Percentiles rank a stretch among this genome's conserved stretches.
Conservation (phyloP, 2,329 filamentous ascomycete species). For the Diplodia intermedia region DNA sequence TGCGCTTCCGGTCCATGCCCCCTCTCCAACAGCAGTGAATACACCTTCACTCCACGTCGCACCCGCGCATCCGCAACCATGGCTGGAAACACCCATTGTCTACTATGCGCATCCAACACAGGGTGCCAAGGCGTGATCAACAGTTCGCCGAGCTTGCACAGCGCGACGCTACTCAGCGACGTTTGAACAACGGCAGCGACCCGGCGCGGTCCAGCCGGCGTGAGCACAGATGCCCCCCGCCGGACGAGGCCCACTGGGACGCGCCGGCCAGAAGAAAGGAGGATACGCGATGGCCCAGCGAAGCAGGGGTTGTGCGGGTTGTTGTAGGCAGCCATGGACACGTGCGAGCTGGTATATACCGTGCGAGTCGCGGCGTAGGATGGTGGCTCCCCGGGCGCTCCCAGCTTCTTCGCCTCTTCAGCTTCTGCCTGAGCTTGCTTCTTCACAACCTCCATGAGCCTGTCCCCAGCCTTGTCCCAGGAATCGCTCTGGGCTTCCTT, state of each 20-base stretch:
- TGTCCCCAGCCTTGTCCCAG: background rate
- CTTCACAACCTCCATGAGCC: background rate
- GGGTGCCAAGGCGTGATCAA: constrained; percentile 69
- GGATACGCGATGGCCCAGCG: constrained; percentile 57
- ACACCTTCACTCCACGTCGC: constrained; percentile 61
- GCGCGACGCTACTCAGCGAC: constrained; percentile 46
- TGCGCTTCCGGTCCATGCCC: constrained; percentile 56
- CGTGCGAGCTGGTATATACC: constrained; percentile 6
- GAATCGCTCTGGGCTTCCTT: constrained; percentile 39
- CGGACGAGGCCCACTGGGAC: constrained; percentile 56
- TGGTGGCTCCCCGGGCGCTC: background rate
- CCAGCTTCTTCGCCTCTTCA: constrained; percentile 34
- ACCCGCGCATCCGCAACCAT: constrained; percentile 42
- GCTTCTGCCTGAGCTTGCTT: constrained; percentile 33
- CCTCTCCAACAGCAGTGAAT: constrained; percentile 63
- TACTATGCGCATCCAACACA: constrained; percentile 47
- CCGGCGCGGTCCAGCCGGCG: constrained; percentile 57
- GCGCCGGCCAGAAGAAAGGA: constrained; percentile 51
- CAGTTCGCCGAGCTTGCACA: constrained; percentile 58
- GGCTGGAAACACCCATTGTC: constrained; percentile 58
- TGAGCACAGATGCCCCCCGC: constrained; percentile 52
- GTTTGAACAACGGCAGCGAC: constrained; percentile 63
- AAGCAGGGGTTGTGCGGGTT: constrained; percentile 59
- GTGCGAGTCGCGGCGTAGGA: background rate
- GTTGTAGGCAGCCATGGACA: constrained; percentile 56